phyloP scores from a whole-genome alignment of 192 early-diverging fungal species.

The Backusella tuberculispora region DNA sequence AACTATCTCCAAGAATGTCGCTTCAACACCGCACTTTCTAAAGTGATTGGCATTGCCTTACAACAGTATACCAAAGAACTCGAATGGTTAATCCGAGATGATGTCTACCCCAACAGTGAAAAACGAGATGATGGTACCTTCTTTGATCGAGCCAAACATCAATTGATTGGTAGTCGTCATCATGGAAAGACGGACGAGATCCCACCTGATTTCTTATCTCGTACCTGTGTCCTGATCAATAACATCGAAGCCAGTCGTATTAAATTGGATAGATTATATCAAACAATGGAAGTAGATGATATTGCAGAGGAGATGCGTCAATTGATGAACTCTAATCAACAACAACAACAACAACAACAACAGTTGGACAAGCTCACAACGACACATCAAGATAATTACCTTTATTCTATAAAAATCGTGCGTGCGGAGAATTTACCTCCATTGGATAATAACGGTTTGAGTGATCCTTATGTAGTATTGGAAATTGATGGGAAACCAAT shows the following conservation, averaged over 20 bases:
- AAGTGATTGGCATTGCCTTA: slow-evolving; percentile 63
- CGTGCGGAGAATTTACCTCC: slow-evolving; percentile 65
- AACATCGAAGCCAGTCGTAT: slow-evolving; percentile 58
- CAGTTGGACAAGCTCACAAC: slow-evolving; percentile 33
- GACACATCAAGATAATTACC: slow-evolving; percentile 40
- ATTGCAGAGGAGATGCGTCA: slow-evolving; percentile 45
- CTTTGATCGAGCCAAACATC: slow-evolving; percentile 30
- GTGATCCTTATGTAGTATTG: slow-evolving; percentile 71
- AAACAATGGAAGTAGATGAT: slow-evolving; percentile 60
- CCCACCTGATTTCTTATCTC: slow-evolving; percentile 54
- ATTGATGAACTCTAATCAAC: slow-evolving; percentile 24
- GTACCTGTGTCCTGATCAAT: slow-evolving; percentile 60
- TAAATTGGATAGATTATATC: slow-evolving; percentile 56
- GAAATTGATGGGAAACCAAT: slow-evolving; percentile 50
- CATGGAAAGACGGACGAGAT: slow-evolving; percentile 27
- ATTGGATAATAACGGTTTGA: slow-evolving; percentile 61
- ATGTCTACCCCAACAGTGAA: slow-evolving; percentile 41
- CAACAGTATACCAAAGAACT: slow-evolving; percentile 62
- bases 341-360: not conserved
- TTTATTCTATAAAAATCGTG: slow-evolving; percentile 73
- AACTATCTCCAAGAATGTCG: slow-evolving; percentile 62
- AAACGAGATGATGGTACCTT: slow-evolving; percentile 6
- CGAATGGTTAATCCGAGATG: slow-evolving; percentile 49
- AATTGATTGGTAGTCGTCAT: slow-evolving; percentile 29
- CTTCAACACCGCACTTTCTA: slow-evolving; percentile 70